Evolutionary conservation across 139 green algal species (phyloP), one percentile per base, ranked within the genome.

Genomic region (Haematococcus sp.): DNA sequence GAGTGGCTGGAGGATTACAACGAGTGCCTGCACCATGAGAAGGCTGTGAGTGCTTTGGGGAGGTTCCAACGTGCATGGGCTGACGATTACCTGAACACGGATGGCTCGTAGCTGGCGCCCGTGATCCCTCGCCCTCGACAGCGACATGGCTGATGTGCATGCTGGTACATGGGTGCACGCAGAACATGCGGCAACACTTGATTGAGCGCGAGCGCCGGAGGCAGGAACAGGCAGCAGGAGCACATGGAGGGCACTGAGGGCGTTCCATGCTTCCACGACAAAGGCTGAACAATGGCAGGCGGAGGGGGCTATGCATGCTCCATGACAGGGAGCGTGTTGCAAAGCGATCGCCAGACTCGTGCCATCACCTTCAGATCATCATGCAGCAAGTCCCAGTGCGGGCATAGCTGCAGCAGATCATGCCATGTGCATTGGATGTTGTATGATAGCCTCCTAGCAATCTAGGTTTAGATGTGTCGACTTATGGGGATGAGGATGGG

Each of bases 1-100:
- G 80, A 79, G 27, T 86, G 68, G 68, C 73, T 82, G 68, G 72
- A 82, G 63, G 80, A 86, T 32, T 86, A 86, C 76, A 78, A 76
- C 44, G 80, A 86, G 23, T 86, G 80, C 68, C 63, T 86, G 44
- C 80, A 86, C 51, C 68, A 72, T 35, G 66, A 78, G 19, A 86
- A 86, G 54, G 67, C 71, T 75, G 80, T 85, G 19, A 64, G 52
- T 54, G 7, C 40, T 49, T 20, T 9, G 67, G 43, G 63, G 27
- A 32, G 22, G 54, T 55, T 15, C n/a, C n/a, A n/a, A n/a, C 23
- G 22, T 61, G 54, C n/a, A 28, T 64, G 49, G 30, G 3, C 49
- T 23, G 25, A 32, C 3, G 64, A 4, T 4, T 16, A 23, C 9
- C 15, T 59, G 4, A 43, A 7, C 28, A 15, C 17, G 7, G 17